Evolutionary conservation across 2,329 filamentous ascomycete genomes (phyloP), one percentile per base, ranked within the genome.

Genomic region (Colletotrichum sp.): DNA sequence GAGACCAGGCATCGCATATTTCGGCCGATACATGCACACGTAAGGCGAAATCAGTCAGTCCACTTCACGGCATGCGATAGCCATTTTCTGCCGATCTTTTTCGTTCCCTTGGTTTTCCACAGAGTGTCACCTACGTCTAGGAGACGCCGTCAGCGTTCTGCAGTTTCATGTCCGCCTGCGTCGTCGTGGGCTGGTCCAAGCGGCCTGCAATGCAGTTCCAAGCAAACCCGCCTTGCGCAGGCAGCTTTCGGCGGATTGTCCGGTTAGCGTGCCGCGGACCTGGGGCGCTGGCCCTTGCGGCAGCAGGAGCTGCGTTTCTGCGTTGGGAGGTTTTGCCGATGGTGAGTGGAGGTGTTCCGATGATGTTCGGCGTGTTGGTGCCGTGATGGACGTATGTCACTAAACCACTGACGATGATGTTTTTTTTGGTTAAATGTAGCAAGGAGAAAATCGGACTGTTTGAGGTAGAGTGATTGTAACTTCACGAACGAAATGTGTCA

Each of bases 261-360:
- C 59, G 59, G 30, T 32, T 63, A 63, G 30, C 30, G 30, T 34
- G 30, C 28, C 59, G 59, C 59, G 57, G 57, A n/a, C 57, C 21
- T 26, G 57, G 24, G 26, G 24, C 15, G 24, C 16, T 30, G 24
- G 16, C 24, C 15, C 30, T 62, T 12, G 59, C 18, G 26, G 16
- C 30, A 2, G 28, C 13, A 32, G 4, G 26, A 21, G 18, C 10
- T 62, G 55, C 26, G 13, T 59, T 63, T 21, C 59, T 63, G 30
- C 28, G 59, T 36, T 63, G 59, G 59, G 28, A 62, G 59, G 59
- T 34, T 62, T 34, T 62, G 59, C 59, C 59, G 59, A 62, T 62
- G 59, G 59, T 62, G 18, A 32, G 59, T 62, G 59, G 59, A 34
- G 59, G 59, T 62, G 59, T n/a, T 62, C 59, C 59, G 59, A 62